Base-by-base conservation (phyloP, 192 early-diverging fungal species). In the Coemansia sp. region DNA sequence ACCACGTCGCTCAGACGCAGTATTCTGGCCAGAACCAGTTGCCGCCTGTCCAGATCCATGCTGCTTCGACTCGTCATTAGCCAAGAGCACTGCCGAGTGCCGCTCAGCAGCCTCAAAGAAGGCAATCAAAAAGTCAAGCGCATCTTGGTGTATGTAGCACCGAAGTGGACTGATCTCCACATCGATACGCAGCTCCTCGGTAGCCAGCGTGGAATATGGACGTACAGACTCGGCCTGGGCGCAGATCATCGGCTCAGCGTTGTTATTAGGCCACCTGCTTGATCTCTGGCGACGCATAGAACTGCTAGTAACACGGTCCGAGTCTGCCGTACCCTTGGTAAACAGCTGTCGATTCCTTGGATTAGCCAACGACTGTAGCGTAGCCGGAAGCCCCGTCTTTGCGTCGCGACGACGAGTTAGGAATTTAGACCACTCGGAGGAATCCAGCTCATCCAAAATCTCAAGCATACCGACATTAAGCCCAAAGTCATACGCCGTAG, bases 101-200 rank as follows among this genome's bases (percentile, higher is more conserved):
- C 41, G 67, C 40, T 77, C 78, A 10, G 79, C 68, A 11, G 66
- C 52, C 40, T 77, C 79, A 86, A 97, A 94, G 83, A 95, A 98
- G 11, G 82, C 73, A 34, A 95, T 87, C 68, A 97, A 70, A 77
- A 93, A 97, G 4, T 87, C 82, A 15, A 99, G 78, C 3, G 96
- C 92, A 74, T 99, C 96, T 79, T 98, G 96, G 79, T 99, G 96
- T 38, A 99, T 88, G 67, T 94, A 92, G 70, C 96, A 89, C 31
- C 94, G 86, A 40, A 99, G 51, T 2, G 97, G 97, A 33, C 94
- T 86, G 42, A 95, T 62, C 49, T 79, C 80, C 13, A 92, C 79
- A 77, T 93, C 74, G 2, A 86, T 46, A 8, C 86, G 84, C 71
- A 84, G 47, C 72, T 81, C 79, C 34, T 76, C 76, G 0, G 78